phyloP scores from a whole-genome alignment of 2,329 filamentous ascomycete species.

The Nothophoma quercina region DNA sequence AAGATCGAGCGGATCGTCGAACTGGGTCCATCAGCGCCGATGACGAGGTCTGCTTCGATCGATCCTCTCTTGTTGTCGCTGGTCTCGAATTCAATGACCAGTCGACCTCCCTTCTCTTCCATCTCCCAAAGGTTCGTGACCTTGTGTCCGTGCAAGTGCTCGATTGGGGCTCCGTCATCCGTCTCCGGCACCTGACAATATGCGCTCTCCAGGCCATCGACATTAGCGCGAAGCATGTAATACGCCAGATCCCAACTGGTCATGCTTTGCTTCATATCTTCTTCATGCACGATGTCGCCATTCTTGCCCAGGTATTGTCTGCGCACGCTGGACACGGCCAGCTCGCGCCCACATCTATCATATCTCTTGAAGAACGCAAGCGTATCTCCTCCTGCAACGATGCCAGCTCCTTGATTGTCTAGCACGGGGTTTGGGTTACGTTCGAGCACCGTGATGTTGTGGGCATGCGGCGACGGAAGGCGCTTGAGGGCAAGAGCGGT shows the following conservation, averaged over 20 bases:
- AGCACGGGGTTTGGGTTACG: conserved; percentile 39
- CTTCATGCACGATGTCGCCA: conserved; percentile 37
- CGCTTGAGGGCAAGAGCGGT: conserved; percentile 38
- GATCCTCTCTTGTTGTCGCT: conserved; percentile 23
- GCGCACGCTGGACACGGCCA: conserved; percentile 35
- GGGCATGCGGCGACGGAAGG: conserved; percentile 32
- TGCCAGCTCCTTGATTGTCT: conserved; percentile 46
- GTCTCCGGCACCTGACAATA: conserved; percentile 36
- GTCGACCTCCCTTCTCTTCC: conserved; percentile 23
- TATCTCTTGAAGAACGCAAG: conserved; percentile 41
- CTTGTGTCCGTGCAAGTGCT: conserved; percentile 36
- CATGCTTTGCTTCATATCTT: conserved; percentile 45
- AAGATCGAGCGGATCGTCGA: conserved; percentile 38
- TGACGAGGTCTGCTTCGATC: conserved; percentile 37
- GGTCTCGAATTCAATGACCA: conserved; percentile 29
- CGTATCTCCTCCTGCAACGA: conserved; percentile 42
- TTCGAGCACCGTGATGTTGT: conserved; percentile 42
- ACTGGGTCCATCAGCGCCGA: conserved; percentile 44
- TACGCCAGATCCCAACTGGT: conserved; percentile 48
- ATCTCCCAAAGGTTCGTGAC: conserved; percentile 32
- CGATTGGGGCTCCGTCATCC: conserved; percentile 20
- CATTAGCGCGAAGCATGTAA: conserved; percentile 41
- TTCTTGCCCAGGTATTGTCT: conserved; percentile 40
- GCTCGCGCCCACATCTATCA: conserved; percentile 30
- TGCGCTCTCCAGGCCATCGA: conserved; percentile 38